Evolutionary conservation across 2,329 filamentous ascomycete genomes (phyloP), one percentile per base, ranked within the genome.

Genomic region (Delphinella strobiligena): DNA sequence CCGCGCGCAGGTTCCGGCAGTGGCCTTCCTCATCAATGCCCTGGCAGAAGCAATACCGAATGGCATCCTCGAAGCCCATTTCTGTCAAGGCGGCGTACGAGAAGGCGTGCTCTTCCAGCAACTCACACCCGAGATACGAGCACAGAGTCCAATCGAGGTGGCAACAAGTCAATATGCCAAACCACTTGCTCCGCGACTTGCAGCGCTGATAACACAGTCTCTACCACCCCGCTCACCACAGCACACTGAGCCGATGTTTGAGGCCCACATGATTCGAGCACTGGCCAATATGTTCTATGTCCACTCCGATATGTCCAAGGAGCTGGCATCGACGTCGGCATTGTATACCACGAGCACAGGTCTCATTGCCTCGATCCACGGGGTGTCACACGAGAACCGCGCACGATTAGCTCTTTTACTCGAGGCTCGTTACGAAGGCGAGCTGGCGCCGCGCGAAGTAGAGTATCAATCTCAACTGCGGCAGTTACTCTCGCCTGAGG

Each of bases 71-170:
- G 68, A 71, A 12, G 81, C 85, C 4, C 80, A 78, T 2, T 93
- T 93, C 58, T 89, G 84, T 54, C 78, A 82, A 47, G 82, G 85
- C 14, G 85, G 84, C 5, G 86, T 93, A 47, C 71, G 84, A 27
- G 85, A 93, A 56, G 85, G 85, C 0, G 77, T 77, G 17, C 62
- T 91, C 31, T 82, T 82, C 60, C 75, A 81, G 62, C 78, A 71
- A 46, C 69, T 93, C 11, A 67, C 74, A 0, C 48, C 58, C 0
- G 54, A 65, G 1, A 59, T 79, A 16, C 72, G 82, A 37, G 71
- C 75, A 37, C 68, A 72, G 46, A 69, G 80, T 50, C 83, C 85
- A 0, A 61, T 91, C 1, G 58, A 73, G 18, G 69, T 72, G 1
- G 74, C 72, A 2, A 80, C 75, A 1, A 51, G 51, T 4, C 62